phyloP scores from a whole-genome alignment of 2,329 filamentous ascomycete species.

The Emericellopsis atlantica region DNA sequence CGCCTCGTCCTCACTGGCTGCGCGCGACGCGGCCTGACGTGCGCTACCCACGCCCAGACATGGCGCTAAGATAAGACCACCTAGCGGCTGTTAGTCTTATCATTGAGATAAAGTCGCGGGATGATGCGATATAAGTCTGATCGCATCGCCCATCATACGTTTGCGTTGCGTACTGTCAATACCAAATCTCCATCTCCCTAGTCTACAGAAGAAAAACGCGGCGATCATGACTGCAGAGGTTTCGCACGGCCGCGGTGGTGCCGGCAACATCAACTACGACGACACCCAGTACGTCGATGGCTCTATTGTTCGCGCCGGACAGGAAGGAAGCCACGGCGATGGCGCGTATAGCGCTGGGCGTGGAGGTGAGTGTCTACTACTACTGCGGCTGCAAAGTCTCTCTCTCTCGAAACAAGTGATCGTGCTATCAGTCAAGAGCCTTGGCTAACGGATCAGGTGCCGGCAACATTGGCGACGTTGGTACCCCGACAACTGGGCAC shows the following conservation, averaged over 20 bases:
- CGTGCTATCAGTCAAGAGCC: too few relatives aligned
- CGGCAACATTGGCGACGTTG: conserved; percentile 44
- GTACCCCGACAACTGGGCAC: conserved; percentile 16
- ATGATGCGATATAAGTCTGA: not conserved
- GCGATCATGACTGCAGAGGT: conserved; percentile 29
- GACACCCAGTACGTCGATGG: conserved; percentile 48
- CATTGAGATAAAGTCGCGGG: not conserved
- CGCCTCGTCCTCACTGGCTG: conserved; percentile 4
- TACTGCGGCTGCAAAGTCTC: too few relatives aligned
- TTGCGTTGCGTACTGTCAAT: too few relatives aligned
- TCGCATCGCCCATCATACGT: too few relatives aligned
- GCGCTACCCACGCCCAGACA: conserved; percentile 2
- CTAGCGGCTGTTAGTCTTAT: too few relatives aligned
- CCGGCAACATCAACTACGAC: conserved; percentile 48
- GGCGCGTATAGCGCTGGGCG: conserved; percentile 46
- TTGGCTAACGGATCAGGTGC: conserved; percentile 25
- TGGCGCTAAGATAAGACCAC: conserved; percentile 2
- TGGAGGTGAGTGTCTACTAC: conserved; percentile 31
- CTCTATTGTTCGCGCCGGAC: conserved; percentile 43
- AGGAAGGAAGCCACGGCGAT: conserved; percentile 41
- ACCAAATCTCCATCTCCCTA: too few relatives aligned
- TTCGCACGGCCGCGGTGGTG: conserved; percentile 48
- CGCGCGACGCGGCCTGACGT: not conserved
- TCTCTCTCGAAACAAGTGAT: too few relatives aligned
- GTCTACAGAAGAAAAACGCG: not conserved